Base-by-base conservation (phyloP, 202 grass and related monocot species). In the Hordeum pubiflorum region DNA sequence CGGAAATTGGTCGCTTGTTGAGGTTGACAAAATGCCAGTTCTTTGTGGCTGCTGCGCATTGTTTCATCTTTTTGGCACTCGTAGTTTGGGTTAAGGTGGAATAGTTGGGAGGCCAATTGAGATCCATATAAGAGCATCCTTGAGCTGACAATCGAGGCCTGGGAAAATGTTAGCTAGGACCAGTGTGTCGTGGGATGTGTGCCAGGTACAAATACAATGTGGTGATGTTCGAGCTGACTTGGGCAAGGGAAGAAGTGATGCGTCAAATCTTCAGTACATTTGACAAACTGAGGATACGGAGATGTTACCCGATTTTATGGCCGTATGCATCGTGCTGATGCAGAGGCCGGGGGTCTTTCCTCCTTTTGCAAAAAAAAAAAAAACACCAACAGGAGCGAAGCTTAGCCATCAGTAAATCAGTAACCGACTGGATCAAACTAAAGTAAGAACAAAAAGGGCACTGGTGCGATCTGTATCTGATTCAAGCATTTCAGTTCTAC, bases 171-270 rank as follows among this genome's bases (percentile, higher is more conserved):
- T 76, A 27, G 36, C 38, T 74, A 68, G 58, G 21, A 64, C 72
- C 12, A 17, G 59, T 4, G 21, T 54, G 3, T 50, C 27, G 3
- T 29, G 41, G 69, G 44, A 31, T 72, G 11, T 2, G 22, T 71
- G 23, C 12, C 7, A 50, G 31, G 64, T 56, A 77, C 70, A 88
- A 76, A 57, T 56, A 77, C 70, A 88, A 76, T 76, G 81, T 63
- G 40, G 23, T 8, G 63, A 44, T 26, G 46, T 83, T 74, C 2
- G 27, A 56, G 60, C 59, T 54, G 44, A 38, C 18, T 38, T 66
- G 15, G 29, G 43, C 60, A 8, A 23, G 17, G n/a, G 31, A 36
- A n/a, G 41, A 18, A 17, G 9, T 52, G 76, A 50, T 48, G 14
- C 3, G 18, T 9, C 10, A 21, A 32, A 78, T 54, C 29, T 79